Percentiles rank a stretch among this genome's conserved stretches.
Conservation (phyloP, 768 basidiomycete genomes). For the Boletus sp. region DNA sequence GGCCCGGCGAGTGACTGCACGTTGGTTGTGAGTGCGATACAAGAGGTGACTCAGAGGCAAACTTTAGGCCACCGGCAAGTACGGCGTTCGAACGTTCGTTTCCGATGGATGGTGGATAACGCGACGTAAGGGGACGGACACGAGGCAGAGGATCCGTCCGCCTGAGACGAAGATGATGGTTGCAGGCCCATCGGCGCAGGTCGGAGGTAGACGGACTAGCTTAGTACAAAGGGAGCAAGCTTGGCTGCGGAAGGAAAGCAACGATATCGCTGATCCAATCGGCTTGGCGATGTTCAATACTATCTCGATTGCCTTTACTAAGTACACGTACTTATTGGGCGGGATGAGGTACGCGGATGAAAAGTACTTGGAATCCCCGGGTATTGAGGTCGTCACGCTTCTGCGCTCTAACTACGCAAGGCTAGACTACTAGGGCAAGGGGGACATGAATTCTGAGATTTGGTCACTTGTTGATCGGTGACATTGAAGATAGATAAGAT, state of each 20-base stretch:
- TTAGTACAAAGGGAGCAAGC: not conserved
- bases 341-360: too few relatives aligned
- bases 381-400: not conserved
- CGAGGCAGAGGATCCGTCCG: not conserved
- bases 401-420: not conserved
- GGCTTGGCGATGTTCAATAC: too few relatives aligned
- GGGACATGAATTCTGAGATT: not conserved
- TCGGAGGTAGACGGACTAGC: not conserved
- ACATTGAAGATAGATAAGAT: constrained; percentile 5
- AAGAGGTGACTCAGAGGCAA: not conserved
- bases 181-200: not conserved
- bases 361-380: not conserved
- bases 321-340: too few relatives aligned
- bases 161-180: not conserved
- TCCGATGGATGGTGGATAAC: not conserved
- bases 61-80: not conserved
- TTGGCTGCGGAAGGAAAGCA: not conserved
- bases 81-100: not conserved
- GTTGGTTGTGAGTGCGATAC: not conserved
- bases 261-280: not conserved
- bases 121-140: not conserved
- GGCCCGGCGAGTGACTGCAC: not conserved
- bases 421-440: too few relatives aligned
- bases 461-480: not conserved
- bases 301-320: too few relatives aligned